phyloP scores from a whole-genome alignment of 164 flowering plant species.

The Pachysandra terminalis region DNA sequence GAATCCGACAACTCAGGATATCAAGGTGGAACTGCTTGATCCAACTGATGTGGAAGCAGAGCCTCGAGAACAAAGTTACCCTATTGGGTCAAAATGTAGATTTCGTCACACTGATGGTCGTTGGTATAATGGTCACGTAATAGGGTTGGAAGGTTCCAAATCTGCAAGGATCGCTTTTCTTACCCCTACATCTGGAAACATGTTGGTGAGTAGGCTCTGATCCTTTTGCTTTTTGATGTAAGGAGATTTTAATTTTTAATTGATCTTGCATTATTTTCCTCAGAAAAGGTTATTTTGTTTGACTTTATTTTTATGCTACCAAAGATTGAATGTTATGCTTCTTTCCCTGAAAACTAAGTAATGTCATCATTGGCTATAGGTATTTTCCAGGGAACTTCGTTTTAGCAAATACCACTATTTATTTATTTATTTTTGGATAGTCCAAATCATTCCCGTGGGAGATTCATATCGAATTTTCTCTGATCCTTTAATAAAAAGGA shows the following conservation, averaged over 20 bases:
- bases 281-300: too few relatives aligned
- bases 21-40: constrained; percentile 49
- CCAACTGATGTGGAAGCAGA: constrained; percentile 42
- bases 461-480: too few relatives aligned
- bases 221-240: too few relatives aligned
- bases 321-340: too few relatives aligned
- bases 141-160: constrained; percentile 49
- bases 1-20: constrained; percentile 25
- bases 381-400: too few relatives aligned
- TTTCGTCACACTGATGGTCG: constrained; percentile 86
- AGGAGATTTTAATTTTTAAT: too few relatives aligned
- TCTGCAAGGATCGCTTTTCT: constrained; percentile 75
- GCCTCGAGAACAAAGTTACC: constrained; percentile 37
- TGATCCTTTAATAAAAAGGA: too few relatives aligned
- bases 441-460: too few relatives aligned
- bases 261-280: too few relatives aligned
- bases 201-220: constrained; percentile 56
- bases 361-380: background rate
- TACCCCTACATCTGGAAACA: constrained; percentile 81
- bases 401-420: too few relatives aligned
- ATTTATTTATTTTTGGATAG: too few relatives aligned
- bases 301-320: too few relatives aligned
- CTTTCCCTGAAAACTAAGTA: background rate
- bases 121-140: constrained; percentile 78
- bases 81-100: constrained; percentile 82